A percentile compares a stretch with the other conserved stretches of the same genome.
Conservation (phyloP, 2,329 filamentous ascomycete genomes). For the Byssochlamys sp. region DNA sequence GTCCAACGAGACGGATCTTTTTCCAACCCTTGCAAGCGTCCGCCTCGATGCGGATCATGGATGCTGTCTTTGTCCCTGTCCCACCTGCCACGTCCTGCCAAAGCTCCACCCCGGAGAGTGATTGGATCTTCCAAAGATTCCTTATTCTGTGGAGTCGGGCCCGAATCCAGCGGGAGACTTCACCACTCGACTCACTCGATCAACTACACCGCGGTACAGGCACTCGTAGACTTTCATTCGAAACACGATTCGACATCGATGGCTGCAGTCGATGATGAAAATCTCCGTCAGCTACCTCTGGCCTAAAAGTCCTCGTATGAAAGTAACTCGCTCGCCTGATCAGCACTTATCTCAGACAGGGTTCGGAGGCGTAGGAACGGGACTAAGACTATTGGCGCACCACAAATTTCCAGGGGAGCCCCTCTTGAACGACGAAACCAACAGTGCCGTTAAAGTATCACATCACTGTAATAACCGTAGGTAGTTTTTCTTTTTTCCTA, state of each 20-base stretch:
- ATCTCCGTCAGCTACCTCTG: neutral
- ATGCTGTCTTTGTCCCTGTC: slow-evolving; percentile 19
- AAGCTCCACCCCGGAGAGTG: slow-evolving; percentile 13
- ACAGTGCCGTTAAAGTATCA: neutral
- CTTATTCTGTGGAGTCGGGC: neutral
- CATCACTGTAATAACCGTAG: neutral
- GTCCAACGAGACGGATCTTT: slow-evolving; percentile 5
- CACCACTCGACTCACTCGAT: neutral
- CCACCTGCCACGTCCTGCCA: slow-evolving; percentile 15
- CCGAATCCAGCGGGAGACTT: neutral
- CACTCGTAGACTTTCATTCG: neutral
- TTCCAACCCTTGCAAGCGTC: slow-evolving; percentile 14
- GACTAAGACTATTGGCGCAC: slow-evolving; percentile 1
- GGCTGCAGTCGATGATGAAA: neutral
- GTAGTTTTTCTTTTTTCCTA: neutral
- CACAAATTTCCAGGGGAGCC: neutral
- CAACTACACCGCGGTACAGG: neutral
- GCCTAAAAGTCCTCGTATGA: neutral
- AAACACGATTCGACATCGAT: neutral
- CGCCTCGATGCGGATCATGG: slow-evolving; percentile 11
- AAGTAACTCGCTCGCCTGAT: neutral
- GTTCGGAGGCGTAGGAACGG: neutral
- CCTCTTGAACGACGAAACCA: neutral
- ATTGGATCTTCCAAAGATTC: slow-evolving; percentile 3
- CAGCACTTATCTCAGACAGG: slow-evolving; percentile 1